These are phyloP conservation scores for Phytophthora macrochlamydospora DNA, from an alignment of 352 stramenopile genomes.

Conservation along the genomic window DNA sequence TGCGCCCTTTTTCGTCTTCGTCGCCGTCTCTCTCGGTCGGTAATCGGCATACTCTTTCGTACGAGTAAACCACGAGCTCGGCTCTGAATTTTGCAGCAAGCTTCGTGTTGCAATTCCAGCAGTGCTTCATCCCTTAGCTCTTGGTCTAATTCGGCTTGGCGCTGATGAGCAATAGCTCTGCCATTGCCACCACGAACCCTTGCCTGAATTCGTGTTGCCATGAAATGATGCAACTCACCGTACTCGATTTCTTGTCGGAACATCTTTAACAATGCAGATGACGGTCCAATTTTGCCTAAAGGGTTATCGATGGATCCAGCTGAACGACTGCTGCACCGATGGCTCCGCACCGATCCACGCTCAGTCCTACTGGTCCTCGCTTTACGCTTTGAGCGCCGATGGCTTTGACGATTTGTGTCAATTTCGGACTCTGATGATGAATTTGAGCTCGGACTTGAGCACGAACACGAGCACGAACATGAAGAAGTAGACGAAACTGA, in stretches of 20 bases:
- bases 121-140: constrained; percentile 53
- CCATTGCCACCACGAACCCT: constrained; percentile 37
- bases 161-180: constrained; percentile 17
- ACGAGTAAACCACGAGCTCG: constrained; percentile 41
- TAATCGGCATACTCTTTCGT: constrained; percentile 29
- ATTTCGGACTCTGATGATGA: constrained; percentile 19
- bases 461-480: constrained; percentile 26
- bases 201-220: constrained; percentile 52
- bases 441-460: constrained; percentile 25
- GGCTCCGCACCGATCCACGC: neutral
- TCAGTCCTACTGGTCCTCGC: neutral
- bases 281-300: constrained; percentile 12
- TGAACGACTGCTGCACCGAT: constrained; percentile 6
- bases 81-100: constrained; percentile 47
- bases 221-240: constrained; percentile 24
- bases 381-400: constrained; percentile 7
- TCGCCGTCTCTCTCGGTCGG: constrained; percentile 18
- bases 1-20: constrained; percentile 12
- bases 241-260: constrained; percentile 18
- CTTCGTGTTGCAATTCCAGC: constrained; percentile 39
- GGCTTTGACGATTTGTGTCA: constrained; percentile 2
- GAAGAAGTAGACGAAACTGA: constrained; percentile 16
- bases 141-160: constrained; percentile 31
- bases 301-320: constrained; percentile 5
- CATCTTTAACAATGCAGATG: constrained; percentile 8